These are phyloP conservation scores for Anthostomella pinea DNA, from an alignment of 2,329 filamentous ascomycete species.

Conservation along the genomic window DNA sequence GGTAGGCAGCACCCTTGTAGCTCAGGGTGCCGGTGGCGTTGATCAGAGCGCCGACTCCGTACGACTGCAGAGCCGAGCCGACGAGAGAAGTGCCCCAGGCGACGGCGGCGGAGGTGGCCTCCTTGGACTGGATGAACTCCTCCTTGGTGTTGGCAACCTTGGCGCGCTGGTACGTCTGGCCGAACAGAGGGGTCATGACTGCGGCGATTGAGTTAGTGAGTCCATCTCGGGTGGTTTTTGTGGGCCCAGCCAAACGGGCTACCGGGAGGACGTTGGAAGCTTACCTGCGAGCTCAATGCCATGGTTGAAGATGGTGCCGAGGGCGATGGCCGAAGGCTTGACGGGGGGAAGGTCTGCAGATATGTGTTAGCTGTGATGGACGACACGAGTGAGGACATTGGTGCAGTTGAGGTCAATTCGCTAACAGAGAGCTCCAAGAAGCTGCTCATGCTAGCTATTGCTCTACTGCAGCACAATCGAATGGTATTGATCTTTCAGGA, in stretches of 20 bases:
- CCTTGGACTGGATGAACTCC: slow-evolving; percentile 92
- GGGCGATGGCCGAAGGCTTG: slow-evolving; percentile 96
- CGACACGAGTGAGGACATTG: no score
- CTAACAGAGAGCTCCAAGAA: not conserved
- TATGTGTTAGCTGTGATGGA: not conserved
- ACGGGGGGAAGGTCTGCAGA: slow-evolving; percentile 64
- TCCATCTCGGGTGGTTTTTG: no score
- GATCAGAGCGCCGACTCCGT: slow-evolving; percentile 85
- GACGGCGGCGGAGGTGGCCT: slow-evolving; percentile 81
- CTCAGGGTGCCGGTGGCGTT: slow-evolving; percentile 92
- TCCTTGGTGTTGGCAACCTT: slow-evolving; percentile 92
- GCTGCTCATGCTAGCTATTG: no score
- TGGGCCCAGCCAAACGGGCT: no score
- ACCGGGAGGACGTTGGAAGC: slow-evolving; percentile 15
- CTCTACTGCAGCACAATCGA: not conserved
- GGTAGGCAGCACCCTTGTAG: slow-evolving; percentile 96
- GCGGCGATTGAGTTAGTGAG: no score
- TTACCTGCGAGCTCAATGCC: slow-evolving; percentile 71
- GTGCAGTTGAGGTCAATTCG: no score
- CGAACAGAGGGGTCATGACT: slow-evolving; percentile 85
- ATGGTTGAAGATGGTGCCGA: slow-evolving; percentile 96
- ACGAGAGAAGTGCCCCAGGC: slow-evolving; percentile 88
- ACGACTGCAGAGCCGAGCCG: slow-evolving; percentile 84
- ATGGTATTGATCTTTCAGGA: not conserved
- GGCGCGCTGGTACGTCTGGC: slow-evolving; percentile 89